A percentile compares a stretch with the other conserved stretches of the same genome.
Evolutionary conservation across 805 yeast species (phyloP).

Genomic region (Candida germanica): DNA sequence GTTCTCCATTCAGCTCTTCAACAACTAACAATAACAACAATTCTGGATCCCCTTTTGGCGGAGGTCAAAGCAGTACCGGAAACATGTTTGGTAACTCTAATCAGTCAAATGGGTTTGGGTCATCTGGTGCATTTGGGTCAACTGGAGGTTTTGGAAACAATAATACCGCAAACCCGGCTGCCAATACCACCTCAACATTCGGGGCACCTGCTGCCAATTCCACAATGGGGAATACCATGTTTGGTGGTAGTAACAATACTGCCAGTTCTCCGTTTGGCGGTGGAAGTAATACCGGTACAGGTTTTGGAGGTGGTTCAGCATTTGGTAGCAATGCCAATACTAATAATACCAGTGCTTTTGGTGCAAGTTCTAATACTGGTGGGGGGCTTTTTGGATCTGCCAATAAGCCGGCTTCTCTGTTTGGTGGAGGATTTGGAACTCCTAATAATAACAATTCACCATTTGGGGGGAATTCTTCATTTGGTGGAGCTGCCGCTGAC

Average conservation of each 20-base stretch:
- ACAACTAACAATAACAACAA: conserved; percentile 16
- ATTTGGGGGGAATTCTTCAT: conserved; percentile 20
- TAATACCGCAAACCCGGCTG: not conserved
- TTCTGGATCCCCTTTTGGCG: conserved; percentile 31
- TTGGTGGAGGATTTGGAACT: conserved; percentile 19
- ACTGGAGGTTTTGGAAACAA: conserved; percentile 23
- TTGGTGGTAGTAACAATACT: conserved; percentile 20
- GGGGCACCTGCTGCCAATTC: conserved; percentile 3
- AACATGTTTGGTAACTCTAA: conserved; percentile 20
- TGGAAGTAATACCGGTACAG: conserved; percentile 4
- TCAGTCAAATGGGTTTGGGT: conserved; percentile 6
- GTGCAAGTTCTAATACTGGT: conserved; percentile 10
- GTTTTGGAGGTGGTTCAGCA: conserved; percentile 18
- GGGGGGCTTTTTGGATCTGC: conserved; percentile 12
- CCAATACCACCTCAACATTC: conserved; percentile 6
- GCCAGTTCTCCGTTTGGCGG: conserved; percentile 19
- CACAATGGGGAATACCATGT: conserved; percentile 6
- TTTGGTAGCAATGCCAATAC: conserved; percentile 20
- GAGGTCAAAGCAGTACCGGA: conserved; percentile 21
- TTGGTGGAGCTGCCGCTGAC: conserved; percentile 32
- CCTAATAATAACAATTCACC: conserved; percentile 17
- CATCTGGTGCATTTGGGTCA: conserved; percentile 10
- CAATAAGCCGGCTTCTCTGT: conserved; percentile 14
- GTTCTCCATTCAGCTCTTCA: conserved; percentile 36
- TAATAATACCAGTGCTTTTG: conserved; percentile 9